A percentile compares a stretch with the other conserved stretches of the same genome.
These are phyloP conservation scores for Oryza glumipatula DNA, from an alignment of 176 grass and related monocot species.

Conservation along the genomic window DNA sequence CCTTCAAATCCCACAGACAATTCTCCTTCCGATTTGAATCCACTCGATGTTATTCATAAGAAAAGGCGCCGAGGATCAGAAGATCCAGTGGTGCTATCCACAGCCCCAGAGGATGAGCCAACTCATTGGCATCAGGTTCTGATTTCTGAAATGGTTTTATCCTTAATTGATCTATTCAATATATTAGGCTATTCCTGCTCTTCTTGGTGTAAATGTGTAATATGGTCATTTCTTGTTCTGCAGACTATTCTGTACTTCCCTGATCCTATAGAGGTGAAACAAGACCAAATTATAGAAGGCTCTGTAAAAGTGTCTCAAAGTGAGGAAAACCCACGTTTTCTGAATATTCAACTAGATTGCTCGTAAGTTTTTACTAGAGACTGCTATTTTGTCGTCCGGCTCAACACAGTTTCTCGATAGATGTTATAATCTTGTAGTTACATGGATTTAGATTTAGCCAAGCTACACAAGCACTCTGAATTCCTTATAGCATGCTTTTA, in stretches of 20 bases:
- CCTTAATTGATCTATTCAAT: not conserved
- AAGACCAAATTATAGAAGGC: slow-evolving; percentile 88
- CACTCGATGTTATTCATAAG: slow-evolving; percentile 55
- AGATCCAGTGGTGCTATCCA: slow-evolving; percentile 71
- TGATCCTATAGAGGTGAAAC: slow-evolving; percentile 83
- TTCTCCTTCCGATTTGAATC: slow-evolving; percentile 39
- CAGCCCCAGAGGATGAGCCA: slow-evolving; percentile 81
- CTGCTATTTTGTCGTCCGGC: not conserved
- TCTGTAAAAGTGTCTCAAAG: slow-evolving; percentile 73
- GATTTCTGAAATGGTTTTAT: slow-evolving; percentile 29
- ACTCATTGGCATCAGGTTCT: slow-evolving; percentile 95
- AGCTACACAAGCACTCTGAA: not conserved
- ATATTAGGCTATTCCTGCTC: not conserved
- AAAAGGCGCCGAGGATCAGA: slow-evolving; percentile 58
- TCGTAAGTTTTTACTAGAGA: slow-evolving; percentile 54
- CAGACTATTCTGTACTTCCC: slow-evolving; percentile 89
- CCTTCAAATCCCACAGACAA: slow-evolving; percentile 54
- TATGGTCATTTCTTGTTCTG: slow-evolving; percentile 46
- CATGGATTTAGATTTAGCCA: slow-evolving; percentile 3
- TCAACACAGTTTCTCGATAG: not conserved
- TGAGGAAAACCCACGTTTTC: slow-evolving; percentile 78
- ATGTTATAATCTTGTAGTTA: not conserved
- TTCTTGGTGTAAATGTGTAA: not conserved
- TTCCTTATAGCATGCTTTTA: not conserved
- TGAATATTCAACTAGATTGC: slow-evolving; percentile 89